Evolutionary conservation across 768 basidiomycete species (phyloP).

Genomic region (Russula sp.): DNA sequence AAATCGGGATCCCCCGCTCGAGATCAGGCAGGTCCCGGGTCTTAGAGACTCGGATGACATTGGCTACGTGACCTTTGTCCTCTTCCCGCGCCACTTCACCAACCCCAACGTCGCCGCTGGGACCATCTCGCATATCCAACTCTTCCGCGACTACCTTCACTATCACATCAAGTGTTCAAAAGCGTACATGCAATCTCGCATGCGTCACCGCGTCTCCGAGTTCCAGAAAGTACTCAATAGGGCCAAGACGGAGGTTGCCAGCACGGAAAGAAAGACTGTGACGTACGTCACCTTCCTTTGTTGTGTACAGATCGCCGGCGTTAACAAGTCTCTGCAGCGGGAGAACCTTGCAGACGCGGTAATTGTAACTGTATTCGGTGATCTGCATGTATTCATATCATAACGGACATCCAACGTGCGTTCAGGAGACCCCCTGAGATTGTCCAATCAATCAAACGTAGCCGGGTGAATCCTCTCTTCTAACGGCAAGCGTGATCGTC

Average conservation of each 20-base stretch:
- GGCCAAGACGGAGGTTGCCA: constrained; percentile 87
- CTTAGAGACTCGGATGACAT: constrained; percentile 60
- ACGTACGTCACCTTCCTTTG: constrained; percentile 47
- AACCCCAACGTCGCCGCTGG: constrained; percentile 58
- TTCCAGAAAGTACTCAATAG: constrained; percentile 95
- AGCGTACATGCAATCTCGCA: constrained; percentile 98
- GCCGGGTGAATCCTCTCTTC: no score
- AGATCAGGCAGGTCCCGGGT: constrained; percentile 82
- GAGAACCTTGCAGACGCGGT: constrained; percentile 24
- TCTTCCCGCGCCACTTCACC: constrained; percentile 93
- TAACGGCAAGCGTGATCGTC: no score
- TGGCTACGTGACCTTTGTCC: constrained; percentile 43
- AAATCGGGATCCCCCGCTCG: constrained; percentile 92
- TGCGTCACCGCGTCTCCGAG: constrained; percentile 89
- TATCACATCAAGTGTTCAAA: constrained; percentile 99
- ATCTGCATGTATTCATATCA: constrained; percentile 18
- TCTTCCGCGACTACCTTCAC: constrained; percentile 98
- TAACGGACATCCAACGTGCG: background rate
- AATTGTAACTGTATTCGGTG: constrained; percentile 14
- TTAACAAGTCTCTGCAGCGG: constrained; percentile 17
- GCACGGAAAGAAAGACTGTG: constrained; percentile 84
- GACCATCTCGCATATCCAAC: constrained; percentile 91
- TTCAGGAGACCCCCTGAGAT: background rate
- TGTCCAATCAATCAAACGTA: no score
- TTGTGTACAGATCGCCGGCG: background rate